Evolutionary conservation across 495 filamentous ascomycete species (phyloP), one percentile per base, ranked within the genome.

Genomic region (Aspergillus cavernicola): DNA sequence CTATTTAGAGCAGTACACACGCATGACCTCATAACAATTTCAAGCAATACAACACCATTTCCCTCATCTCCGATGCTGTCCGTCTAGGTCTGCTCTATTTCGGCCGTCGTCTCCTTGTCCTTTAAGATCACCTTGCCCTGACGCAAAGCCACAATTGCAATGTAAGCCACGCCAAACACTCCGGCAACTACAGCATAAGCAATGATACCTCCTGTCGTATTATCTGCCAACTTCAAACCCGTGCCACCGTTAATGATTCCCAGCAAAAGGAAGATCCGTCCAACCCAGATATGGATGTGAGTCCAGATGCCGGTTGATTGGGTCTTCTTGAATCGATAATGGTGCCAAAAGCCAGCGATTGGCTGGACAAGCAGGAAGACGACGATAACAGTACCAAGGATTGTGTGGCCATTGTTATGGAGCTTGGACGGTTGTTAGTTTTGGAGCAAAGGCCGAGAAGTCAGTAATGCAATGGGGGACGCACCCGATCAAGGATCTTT

Each of bases 341-440:
- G 50, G 39, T 58, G 49, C 31, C 33, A 42, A 12, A 53, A 26
- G 6, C 55, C 55, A 19, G 53, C 26, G 7, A 58, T 36, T 13
- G 50, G 55, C 23, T 58, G 55, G 19, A 53, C n/a, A 7, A 58
- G 50, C 42, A 58, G 28, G 8, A 58, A 49, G 13, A 45, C 55
- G 20, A 53, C 55, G 12, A 58, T 33, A 8, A 58, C 44, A 10
- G 55, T 53, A 1, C 50, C 55, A 12, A 58, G 11, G 8, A 53
- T 58, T 12, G 55, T 58, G 29, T 58, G 55, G 1, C 42, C 35
- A 12, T 58, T 58, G 15, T 58, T 58, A 31, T 58, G 50, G 5
- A 49, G 28, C 55, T 58, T 31, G 28, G 11, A 22, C 9, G n/a
- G 13, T 33, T 35, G 10, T 46, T 23, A 46, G 43, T 22, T 43